Percentiles rank a stretch among this genome's conserved stretches.
Evolutionary conservation across 495 filamentous ascomycete species (phyloP).

Genomic region (Amorphotheca resinae): DNA sequence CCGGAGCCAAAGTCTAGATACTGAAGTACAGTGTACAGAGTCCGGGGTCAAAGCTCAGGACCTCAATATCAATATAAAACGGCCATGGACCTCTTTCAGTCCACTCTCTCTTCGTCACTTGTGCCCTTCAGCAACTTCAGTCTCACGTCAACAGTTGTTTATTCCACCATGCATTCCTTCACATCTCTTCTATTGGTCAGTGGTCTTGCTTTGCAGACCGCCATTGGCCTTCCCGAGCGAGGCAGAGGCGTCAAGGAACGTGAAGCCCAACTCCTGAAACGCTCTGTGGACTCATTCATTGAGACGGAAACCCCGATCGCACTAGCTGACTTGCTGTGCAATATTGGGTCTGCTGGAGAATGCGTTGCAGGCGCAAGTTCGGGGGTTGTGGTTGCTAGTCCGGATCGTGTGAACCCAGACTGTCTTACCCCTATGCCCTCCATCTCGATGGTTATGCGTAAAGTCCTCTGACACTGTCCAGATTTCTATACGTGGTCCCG

Average conservation of each 20-base stretch:
- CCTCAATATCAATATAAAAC: conserved; percentile 9
- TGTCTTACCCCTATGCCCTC: conserved; percentile 29
- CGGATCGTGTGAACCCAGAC: conserved; percentile 38
- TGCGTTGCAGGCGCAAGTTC: conserved; percentile 33
- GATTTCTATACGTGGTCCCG: conserved; percentile 53
- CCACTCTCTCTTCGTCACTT: conserved; percentile 10
- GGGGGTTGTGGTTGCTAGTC: conserved; percentile 43
- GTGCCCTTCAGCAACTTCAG: conserved; percentile 6
- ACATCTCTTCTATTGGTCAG: conserved; percentile 34
- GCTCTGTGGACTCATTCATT: conserved; percentile 40
- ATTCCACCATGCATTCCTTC: conserved; percentile 32
- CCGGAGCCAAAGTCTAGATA: neutral
- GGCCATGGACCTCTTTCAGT: conserved; percentile 10
- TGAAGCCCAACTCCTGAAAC: conserved; percentile 29
- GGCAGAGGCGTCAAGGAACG: conserved; percentile 19
- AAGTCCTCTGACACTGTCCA: conserved; percentile 19
- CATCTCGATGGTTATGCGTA: neutral
- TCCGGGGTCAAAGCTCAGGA: too few species aligned
- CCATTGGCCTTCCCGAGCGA: conserved; percentile 29
- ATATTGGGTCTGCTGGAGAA: conserved; percentile 42
- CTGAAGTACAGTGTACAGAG: neutral
- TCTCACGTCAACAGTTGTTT: conserved; percentile 5
- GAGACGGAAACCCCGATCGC: conserved; percentile 27
- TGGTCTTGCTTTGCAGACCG: conserved; percentile 33
- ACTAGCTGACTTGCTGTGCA: conserved; percentile 40